These are phyloP conservation scores for Penstemon davidsonii DNA, from an alignment of 257 asterid species.

Conservation along the genomic window DNA sequence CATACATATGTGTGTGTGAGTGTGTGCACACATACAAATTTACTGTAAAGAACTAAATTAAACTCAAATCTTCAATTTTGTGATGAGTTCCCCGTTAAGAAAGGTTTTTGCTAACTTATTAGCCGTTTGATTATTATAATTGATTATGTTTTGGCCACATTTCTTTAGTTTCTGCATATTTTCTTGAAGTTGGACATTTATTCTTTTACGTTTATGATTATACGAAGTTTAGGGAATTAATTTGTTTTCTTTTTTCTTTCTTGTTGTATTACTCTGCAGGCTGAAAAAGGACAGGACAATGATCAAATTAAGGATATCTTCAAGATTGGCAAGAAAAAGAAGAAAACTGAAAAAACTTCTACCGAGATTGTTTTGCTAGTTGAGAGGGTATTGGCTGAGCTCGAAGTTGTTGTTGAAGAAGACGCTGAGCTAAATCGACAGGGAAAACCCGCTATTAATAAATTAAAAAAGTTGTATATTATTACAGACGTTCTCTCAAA, in stretches of 20 bases:
- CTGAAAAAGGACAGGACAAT: slow-evolving; percentile 89
- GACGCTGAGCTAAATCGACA: slow-evolving; percentile 85
- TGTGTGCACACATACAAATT: too few relatives aligned
- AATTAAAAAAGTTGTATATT: slow-evolving; percentile 81
- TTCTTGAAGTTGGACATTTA: not conserved
- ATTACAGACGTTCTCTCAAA: slow-evolving; percentile 88
- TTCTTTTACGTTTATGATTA: not conserved
- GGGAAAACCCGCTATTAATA: slow-evolving; percentile 85
- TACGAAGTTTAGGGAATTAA: slow-evolving; percentile 11
- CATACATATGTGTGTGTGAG: too few relatives aligned
- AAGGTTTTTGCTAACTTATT: slow-evolving; percentile 1
- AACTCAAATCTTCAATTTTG: not conserved
- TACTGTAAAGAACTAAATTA: not conserved
- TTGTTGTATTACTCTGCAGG: slow-evolving; percentile 23
- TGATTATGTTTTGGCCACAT: not conserved
- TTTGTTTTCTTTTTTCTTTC: slow-evolving; percentile 15
- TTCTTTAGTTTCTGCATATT: slow-evolving; percentile 14
- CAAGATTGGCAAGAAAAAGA: slow-evolving; percentile 80
- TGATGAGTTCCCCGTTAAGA: slow-evolving; percentile 12
- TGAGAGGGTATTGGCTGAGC: slow-evolving; percentile 92
- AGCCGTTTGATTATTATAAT: not conserved
- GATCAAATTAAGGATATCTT: slow-evolving; percentile 75
- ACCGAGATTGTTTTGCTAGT: slow-evolving; percentile 85
- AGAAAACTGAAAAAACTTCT: slow-evolving; percentile 86
- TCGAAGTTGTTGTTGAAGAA: slow-evolving; percentile 90